Base-by-base conservation (phyloP, 257 asterid genomes). In the Solanum peruvianum region DNA sequence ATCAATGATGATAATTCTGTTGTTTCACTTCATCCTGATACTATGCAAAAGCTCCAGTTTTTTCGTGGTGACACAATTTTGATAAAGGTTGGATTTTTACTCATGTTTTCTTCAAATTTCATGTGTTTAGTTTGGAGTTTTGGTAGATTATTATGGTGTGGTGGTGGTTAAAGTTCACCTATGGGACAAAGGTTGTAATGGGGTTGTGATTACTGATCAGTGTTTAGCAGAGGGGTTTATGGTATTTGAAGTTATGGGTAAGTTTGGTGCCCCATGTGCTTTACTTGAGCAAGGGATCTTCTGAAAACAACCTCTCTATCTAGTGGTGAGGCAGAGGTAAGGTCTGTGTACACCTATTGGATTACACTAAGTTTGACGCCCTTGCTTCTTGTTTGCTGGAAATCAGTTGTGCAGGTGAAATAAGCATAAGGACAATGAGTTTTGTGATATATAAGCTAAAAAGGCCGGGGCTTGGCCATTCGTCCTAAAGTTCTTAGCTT, bases 21-120 rank as follows among this genome's bases (percentile, higher is more conserved):
- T 42, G 99, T 96, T 21, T 85, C 95, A 84, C 88, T 96, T 10
- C 96, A 96, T 84, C 98, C 98, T 31, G 93, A 90, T 0, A 96
- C 96, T 16, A 96, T 96, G 99, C 98, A 96, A 82, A 95, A 96
- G 92, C 99, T 96, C 45, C 95, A 94, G 94, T 92, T 96, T 86
- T 96, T 96, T 86, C 96, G 99, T 11, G 98, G 99, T 2, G 98
- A 95, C 60, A 94, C 98, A n/a, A 94, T 94, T 89, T 88, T 96
- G 88, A 94, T 96, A 91, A 96, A 95, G 99, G 98, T 96, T 58
- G 12, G 45, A 37, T 39, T 45, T 56, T 87, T 70, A 66, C 0
- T 73, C 73, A 58, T 52, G 23, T 14, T 37, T 37, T 9, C 29
- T 2, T 72, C 29, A 35, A 72, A 16, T 37, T 35, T 37, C 29